A percentile compares a stretch with the other conserved stretches of the same genome.
Evolutionary conservation across 495 filamentous ascomycete species (phyloP).

Genomic region (Penicillium ucsense): DNA sequence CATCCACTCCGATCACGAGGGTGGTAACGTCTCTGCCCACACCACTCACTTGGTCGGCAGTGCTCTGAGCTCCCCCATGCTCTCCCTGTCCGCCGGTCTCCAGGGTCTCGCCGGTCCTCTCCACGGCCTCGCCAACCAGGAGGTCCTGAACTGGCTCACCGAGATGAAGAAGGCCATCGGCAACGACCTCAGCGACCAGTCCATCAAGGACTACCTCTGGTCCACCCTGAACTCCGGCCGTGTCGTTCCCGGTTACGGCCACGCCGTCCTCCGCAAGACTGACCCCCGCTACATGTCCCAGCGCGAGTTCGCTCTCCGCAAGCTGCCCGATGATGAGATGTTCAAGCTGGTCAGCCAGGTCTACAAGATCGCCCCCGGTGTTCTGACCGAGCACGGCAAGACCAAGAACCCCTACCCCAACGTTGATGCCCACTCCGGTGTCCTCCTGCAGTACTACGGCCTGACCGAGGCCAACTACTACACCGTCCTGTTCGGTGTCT

Average conservation of each 20-base stretch:
- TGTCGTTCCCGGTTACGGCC: slow-evolving; percentile 96
- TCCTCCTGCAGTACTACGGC: slow-evolving; percentile 98
- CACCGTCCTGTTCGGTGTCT: slow-evolving; percentile 98
- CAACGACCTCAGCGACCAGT: slow-evolving; percentile 87
- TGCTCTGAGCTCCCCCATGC: slow-evolving; percentile 93
- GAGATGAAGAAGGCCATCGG: slow-evolving; percentile 97
- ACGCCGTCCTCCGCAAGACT: slow-evolving; percentile 98
- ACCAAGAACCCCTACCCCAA: slow-evolving; percentile 85
- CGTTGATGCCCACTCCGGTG: slow-evolving; percentile 84
- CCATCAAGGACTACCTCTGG: slow-evolving; percentile 98
- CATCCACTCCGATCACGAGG: slow-evolving; percentile 99
- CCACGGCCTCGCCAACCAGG: slow-evolving; percentile 98
- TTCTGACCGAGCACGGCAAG: slow-evolving; percentile 98
- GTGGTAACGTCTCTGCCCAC: slow-evolving; percentile 96
- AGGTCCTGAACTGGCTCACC: slow-evolving; percentile 96
- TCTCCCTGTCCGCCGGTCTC: slow-evolving; percentile 90
- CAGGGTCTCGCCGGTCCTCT: slow-evolving; percentile 97
- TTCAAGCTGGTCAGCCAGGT: slow-evolving; percentile 99
- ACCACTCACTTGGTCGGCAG: slow-evolving; percentile 96
- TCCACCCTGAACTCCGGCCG: slow-evolving; percentile 87
- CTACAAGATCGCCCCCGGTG: slow-evolving; percentile 97
- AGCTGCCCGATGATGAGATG: slow-evolving; percentile 93
- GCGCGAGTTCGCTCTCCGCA: slow-evolving; percentile 86
- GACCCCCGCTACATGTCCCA: slow-evolving; percentile 97
- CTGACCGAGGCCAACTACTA: slow-evolving; percentile 98